Base-by-base conservation (phyloP, 2,329 filamentous ascomycete species). In the Fusarium pseudonygamai region DNA sequence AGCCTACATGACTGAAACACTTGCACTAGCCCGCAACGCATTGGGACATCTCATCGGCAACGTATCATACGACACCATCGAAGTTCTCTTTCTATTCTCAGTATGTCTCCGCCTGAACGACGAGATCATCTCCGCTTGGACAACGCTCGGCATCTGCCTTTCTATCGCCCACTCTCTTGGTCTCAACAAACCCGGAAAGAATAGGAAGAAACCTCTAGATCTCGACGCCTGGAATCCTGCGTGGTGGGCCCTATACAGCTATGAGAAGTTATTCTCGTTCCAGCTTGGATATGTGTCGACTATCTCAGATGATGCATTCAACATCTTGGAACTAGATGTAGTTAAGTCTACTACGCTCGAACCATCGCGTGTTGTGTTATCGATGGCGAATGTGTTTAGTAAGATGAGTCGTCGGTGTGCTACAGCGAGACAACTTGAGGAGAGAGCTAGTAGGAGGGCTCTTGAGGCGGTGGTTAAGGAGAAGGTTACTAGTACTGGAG, bases 181-280 rank as follows among this genome's bases (percentile, higher is more conserved):
- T 0, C 53, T 67, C 0, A 52, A 61, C 0, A n/a, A 47, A 1
- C 39, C 39, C 0, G 52, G 42, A 0, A 40, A 32, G 2, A 26
- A 42, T 0, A 20, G 43, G 7, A 36, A 14, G 0, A 67, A 26
- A 1, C 20, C 28, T 0, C n/a, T 39, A 0, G 37, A 40, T 1
- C 59, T 42, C 0, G 63, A 67, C 0, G 50, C 62, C 0, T 67
- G 64, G 64, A 67, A 22, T 20, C 63, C 64, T 0, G 34, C 34
- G 0, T 67, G 64, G 64, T 67, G 64, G 63, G 63, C 53, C 6
- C 6, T 67, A 1, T 67, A 67, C 3, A 61, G 53, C 18, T 67
- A 67, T 4, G 64, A 67, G 24, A 67, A 67, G 22, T 4, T 67
- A 0, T 67, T 67, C 13, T 67, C 64, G 0, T 67, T 67, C 15